Conservation (phyloP, 2,329 filamentous ascomycete species). For the Penicillium sp. region DNA sequence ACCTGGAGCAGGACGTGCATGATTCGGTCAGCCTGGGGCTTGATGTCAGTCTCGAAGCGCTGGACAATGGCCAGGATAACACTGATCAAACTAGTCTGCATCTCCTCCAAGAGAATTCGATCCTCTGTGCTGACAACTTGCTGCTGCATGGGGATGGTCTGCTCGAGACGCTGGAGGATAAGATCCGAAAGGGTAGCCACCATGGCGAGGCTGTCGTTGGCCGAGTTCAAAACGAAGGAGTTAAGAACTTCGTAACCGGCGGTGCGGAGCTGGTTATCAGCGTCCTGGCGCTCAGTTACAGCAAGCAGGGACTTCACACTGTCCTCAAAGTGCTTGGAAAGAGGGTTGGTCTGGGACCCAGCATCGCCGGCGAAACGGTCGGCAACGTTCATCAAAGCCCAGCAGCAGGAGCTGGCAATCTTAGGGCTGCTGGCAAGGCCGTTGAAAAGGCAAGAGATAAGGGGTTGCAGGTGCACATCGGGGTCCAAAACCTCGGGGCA, state of each 20-base stretch:
- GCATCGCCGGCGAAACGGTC: slow-evolving; percentile 90
- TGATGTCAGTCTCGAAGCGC: slow-evolving; percentile 85
- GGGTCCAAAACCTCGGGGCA: slow-evolving; percentile 91
- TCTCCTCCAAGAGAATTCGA: slow-evolving; percentile 91
- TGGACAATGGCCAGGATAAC: slow-evolving; percentile 90
- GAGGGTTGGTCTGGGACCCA: slow-evolving; percentile 72
- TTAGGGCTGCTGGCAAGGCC: slow-evolving; percentile 88
- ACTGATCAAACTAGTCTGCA: slow-evolving; percentile 92
- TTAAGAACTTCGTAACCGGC: slow-evolving; percentile 97
- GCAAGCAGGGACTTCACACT: slow-evolving; percentile 82
- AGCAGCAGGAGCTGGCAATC: slow-evolving; percentile 98
- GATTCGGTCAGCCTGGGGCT: slow-evolving; percentile 85
- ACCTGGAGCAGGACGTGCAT: slow-evolving; percentile 87
- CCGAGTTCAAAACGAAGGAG: slow-evolving; percentile 87
- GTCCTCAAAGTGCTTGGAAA: slow-evolving; percentile 90
- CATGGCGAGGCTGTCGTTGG: slow-evolving; percentile 76
- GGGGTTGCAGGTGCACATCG: slow-evolving; percentile 72
- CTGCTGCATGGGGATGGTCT: slow-evolving; percentile 81
- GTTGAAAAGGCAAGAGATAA: slow-evolving; percentile 85
- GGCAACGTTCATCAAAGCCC: slow-evolving; percentile 97
- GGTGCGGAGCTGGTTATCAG: slow-evolving; percentile 85
- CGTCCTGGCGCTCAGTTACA: slow-evolving; percentile 78
- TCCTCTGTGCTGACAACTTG: slow-evolving; percentile 98
- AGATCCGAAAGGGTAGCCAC: slow-evolving; percentile 82
- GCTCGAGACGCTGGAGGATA: slow-evolving; percentile 85